Conservation (phyloP, 2,329 filamentous ascomycete species). For the Pseudopyrenochaeta lycopersici region DNA sequence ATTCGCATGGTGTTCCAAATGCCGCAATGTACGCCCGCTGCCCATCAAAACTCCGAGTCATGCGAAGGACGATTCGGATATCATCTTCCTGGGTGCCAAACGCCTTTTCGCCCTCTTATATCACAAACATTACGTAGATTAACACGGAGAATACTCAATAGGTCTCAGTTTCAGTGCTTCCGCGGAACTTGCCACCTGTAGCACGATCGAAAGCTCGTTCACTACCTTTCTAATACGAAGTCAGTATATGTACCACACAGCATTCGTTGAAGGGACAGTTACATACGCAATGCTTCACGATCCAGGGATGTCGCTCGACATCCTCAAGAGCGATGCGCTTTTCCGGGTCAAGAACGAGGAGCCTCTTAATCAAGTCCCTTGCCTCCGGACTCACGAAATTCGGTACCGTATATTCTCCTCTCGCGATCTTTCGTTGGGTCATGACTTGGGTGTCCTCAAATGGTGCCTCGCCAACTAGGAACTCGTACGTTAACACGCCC, state of each 20-base stretch:
- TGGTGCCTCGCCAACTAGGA: conserved; percentile 92
- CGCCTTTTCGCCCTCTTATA: conserved; percentile 23
- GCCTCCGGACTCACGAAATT: conserved; percentile 91
- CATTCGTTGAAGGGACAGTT: background rate
- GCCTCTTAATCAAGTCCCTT: conserved; percentile 86
- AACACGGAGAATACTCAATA: conserved; percentile 14
- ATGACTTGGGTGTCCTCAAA: conserved; percentile 96
- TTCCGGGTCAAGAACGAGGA: conserved; percentile 90
- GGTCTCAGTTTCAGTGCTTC: conserved; percentile 37
- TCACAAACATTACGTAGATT: conserved; percentile 21
- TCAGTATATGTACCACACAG: background rate
- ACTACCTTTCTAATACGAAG: conserved; percentile 16
- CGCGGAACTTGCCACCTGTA: conserved; percentile 37
- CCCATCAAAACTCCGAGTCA: conserved; percentile 15
- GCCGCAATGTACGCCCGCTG: conserved; percentile 1
- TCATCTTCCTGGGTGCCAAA: conserved; percentile 4
- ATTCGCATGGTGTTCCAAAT: conserved; percentile 14
- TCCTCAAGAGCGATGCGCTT: conserved; percentile 91
- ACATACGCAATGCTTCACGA: conserved; percentile 85
- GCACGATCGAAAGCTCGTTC: conserved; percentile 44
- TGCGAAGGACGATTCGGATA: conserved; percentile 7
- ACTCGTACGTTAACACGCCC: conserved; percentile 95
- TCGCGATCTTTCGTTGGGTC: conserved; percentile 88
- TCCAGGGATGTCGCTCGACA: conserved; percentile 92
- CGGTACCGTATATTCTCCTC: conserved; percentile 92